These are phyloP conservation scores for Akebia trifoliata DNA, from an alignment of 164 flowering plant species.

Conservation along the genomic window DNA sequence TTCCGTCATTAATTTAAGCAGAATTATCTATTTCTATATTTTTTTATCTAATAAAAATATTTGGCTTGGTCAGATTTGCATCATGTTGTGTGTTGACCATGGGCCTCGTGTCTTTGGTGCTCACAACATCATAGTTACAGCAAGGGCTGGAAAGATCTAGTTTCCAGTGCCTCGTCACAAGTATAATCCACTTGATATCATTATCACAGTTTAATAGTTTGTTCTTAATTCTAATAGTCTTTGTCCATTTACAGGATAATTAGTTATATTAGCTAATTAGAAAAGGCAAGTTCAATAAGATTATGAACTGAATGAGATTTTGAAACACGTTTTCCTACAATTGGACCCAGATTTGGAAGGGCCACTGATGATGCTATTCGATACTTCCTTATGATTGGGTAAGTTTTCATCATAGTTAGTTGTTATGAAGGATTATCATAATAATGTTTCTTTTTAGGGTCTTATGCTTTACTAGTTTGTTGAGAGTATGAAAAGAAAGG, in stretches of 20 bases:
- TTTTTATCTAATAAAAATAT: neutral
- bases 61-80: slow-evolving; percentile 66
- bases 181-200: slow-evolving; percentile 28
- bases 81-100: slow-evolving; percentile 98
- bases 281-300: no score
- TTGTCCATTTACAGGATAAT: no score
- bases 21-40: no score
- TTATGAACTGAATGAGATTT: no score
- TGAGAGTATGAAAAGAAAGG: slow-evolving; percentile 98
- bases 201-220: no score
- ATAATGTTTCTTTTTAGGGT: slow-evolving; percentile 51
- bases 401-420: slow-evolving; percentile 15
- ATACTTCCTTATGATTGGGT: slow-evolving; percentile 89
- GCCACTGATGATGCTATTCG: slow-evolving; percentile 99
- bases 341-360: slow-evolving; percentile 99
- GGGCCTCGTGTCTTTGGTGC: slow-evolving; percentile 99
- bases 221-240: no score
- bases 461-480: slow-evolving; percentile 89
- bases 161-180: slow-evolving; percentile 95
- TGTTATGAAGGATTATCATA: no score
- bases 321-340: slow-evolving; percentile 87
- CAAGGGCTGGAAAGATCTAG: slow-evolving; percentile 98
- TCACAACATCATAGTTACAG: slow-evolving; percentile 96
- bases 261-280: no score
- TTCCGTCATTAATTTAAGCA: no score